Evolutionary conservation across 2,329 filamentous ascomycete species (phyloP), one percentile per base, ranked within the genome.

Genomic region (Xylariaceae sp.): DNA sequence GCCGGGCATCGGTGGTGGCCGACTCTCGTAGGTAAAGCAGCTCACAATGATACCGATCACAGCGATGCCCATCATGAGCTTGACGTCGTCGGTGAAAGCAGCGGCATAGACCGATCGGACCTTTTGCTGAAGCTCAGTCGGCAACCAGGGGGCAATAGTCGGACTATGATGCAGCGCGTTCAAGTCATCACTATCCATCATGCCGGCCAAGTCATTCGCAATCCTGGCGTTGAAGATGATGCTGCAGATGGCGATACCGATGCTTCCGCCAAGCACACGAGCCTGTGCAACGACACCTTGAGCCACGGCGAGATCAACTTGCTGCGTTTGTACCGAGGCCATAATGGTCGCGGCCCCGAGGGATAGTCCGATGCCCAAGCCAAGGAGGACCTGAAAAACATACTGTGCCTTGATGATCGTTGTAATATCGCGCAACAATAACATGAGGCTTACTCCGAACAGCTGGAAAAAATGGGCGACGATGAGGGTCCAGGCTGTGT

Each of bases 271-370:
- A 1, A 87, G 72, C 0, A 86, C 80, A 11, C 84, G 78, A 1
- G 81, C 78, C 69, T 87, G 84, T 1, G 84, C 81, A 8, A 86
- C 76, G 3, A 82, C 79, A 0, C 83, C 84, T 64, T 86, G 82
- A 0, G 82, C 82, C 1, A 82, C 80, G 0, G 84, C 83, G 53
- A 83, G 74, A 56, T 83, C 79, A 58, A 74, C 74, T 6, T 73
- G 70, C 15, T 76, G 72, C 0, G 80, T 77, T 51, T 84, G 77
- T 11, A 84, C 75, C 51, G 80, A 80, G 2, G 81, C 82, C 66
- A 85, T 79, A 59, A 86, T 82, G 0, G 82, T 84, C 6, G 79
- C 79, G 2, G 80, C 77, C 0, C 80, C 81, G 62, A 85, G 81
- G 8, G 79, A 81, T 13, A 86, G 75, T 0, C 84, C 84, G 13